Evolutionary conservation across 208 protist genomes (phyloP).

Genomic region (Crithidia bombi): DNA sequence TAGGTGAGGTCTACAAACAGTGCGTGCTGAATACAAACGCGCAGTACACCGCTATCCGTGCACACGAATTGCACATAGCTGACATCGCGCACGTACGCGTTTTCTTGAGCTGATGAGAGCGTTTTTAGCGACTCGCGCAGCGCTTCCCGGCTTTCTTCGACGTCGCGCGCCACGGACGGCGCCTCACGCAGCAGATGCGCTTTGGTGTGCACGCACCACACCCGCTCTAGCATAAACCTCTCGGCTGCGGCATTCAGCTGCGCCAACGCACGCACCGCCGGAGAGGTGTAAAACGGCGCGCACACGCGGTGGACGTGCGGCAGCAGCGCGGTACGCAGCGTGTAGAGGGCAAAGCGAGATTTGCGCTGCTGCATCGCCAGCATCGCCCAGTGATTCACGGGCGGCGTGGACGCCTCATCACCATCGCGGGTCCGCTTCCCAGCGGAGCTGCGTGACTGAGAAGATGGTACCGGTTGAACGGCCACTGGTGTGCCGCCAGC

Average conservation of each 20-base stretch:
- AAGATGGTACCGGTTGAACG: not conserved
- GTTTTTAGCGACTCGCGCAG: slow-evolving; percentile 26
- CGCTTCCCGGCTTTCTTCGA: slow-evolving; percentile 7
- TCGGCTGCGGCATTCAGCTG: slow-evolving; percentile 62
- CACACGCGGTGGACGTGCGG: slow-evolving; percentile 37
- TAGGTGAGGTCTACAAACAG: slow-evolving; percentile 74
- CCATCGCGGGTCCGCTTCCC: not conserved
- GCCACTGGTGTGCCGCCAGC: not conserved
- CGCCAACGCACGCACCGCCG: slow-evolving; percentile 54
- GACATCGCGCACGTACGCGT: slow-evolving; percentile 6
- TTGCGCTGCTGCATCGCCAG: slow-evolving; percentile 46
- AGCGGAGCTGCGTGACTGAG: not conserved
- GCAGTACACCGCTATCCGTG: slow-evolving; percentile 50
- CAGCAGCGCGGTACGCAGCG: slow-evolving; percentile 54
- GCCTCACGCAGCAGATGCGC: slow-evolving; percentile 59
- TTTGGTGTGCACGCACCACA: slow-evolving; percentile 61
- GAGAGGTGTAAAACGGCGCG: slow-evolving; percentile 50
- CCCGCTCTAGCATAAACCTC: slow-evolving; percentile 51
- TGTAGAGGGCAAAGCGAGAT: slow-evolving; percentile 61
- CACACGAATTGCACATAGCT: slow-evolving; percentile 27
- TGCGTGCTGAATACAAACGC: slow-evolving; percentile 54
- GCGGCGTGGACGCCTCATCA: not conserved
- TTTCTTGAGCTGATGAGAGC: slow-evolving; percentile 9
- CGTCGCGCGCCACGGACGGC: slow-evolving; percentile 40
- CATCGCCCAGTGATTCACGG: slow-evolving; percentile 9